Conservation (phyloP, 2,329 filamentous ascomycete species). For the Colletotrichum tanaceti region DNA sequence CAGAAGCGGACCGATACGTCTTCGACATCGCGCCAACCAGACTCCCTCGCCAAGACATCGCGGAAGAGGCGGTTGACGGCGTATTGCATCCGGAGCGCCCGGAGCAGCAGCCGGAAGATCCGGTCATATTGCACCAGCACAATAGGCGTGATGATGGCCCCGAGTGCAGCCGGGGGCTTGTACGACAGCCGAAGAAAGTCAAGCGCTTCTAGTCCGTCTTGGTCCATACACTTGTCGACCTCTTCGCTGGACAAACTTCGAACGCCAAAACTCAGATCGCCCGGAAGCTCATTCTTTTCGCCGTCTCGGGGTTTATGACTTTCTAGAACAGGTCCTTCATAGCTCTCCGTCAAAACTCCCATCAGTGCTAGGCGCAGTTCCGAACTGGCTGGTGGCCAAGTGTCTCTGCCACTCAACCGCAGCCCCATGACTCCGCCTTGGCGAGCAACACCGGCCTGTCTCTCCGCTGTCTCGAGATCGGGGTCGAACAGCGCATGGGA, state of each 20-base stretch:
- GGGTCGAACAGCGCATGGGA: conserved; percentile 87
- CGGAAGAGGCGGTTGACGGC: conserved; percentile 75
- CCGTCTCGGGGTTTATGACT: conserved; percentile 37
- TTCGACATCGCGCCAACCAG: conserved; percentile 51
- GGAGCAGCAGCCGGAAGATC: conserved; percentile 83
- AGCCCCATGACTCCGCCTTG: conserved; percentile 82
- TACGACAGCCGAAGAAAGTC: conserved; percentile 93
- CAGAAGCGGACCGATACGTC: conserved; percentile 69
- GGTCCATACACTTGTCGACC: conserved; percentile 84
- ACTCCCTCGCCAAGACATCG: conserved; percentile 60
- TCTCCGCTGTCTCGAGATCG: conserved; percentile 82
- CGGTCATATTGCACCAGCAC: conserved; percentile 84
- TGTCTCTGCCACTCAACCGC: conserved; percentile 81
- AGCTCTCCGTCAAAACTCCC: conserved; percentile 84
- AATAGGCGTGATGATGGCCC: conserved; percentile 76
- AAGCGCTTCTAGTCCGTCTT: conserved; percentile 85
- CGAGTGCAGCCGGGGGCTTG: conserved; percentile 77
- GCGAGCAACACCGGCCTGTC: conserved; percentile 74
- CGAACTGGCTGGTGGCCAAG: conserved; percentile 93
- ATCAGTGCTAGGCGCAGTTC: conserved; percentile 91
- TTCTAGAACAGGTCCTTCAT: conserved; percentile 51
- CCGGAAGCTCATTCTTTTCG: conserved; percentile 64
- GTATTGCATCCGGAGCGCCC: conserved; percentile 82
- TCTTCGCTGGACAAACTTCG: conserved; percentile 83
- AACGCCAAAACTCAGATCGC: conserved; percentile 83